These are phyloP conservation scores for Mucor mucedo DNA, from an alignment of 371 early-diverging fungal species.

Conservation along the genomic window DNA sequence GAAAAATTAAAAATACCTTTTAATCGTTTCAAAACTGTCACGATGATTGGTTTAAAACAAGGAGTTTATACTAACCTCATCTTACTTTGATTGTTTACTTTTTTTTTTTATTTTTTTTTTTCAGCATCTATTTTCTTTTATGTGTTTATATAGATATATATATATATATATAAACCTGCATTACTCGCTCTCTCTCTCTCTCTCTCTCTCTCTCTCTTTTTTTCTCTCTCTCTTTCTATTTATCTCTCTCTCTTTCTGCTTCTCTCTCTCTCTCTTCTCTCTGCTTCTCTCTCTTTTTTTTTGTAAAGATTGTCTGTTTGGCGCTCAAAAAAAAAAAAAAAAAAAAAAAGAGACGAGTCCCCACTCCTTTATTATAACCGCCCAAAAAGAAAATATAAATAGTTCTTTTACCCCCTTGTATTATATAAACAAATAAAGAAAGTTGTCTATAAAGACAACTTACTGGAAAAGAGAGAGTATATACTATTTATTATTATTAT, in stretches of 20 bases:
- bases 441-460: no score
- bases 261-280: no score
- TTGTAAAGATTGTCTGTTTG: neutral
- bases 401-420: neutral
- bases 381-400: constrained; percentile 2
- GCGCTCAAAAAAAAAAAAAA: neutral
- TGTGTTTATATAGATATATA: neutral
- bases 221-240: neutral
- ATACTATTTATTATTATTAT: no score
- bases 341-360: no score
- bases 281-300: neutral
- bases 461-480: no score
- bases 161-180: constrained; percentile 1
- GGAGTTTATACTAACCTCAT: constrained; percentile 5
- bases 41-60: constrained; percentile 24
- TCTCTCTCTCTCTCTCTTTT: neutral
- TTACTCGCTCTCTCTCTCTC: neutral
- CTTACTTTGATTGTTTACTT: constrained; percentile 2
- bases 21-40: constrained; percentile 21
- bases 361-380: constrained; percentile 4
- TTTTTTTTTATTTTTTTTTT: neutral
- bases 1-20: constrained; percentile 5
- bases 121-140: neutral
- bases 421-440: no score
- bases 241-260: neutral